Evolutionary conservation across 768 basidiomycete species (phyloP), one percentile per base, ranked within the genome.

Genomic region (Crucibulum laeve): DNA sequence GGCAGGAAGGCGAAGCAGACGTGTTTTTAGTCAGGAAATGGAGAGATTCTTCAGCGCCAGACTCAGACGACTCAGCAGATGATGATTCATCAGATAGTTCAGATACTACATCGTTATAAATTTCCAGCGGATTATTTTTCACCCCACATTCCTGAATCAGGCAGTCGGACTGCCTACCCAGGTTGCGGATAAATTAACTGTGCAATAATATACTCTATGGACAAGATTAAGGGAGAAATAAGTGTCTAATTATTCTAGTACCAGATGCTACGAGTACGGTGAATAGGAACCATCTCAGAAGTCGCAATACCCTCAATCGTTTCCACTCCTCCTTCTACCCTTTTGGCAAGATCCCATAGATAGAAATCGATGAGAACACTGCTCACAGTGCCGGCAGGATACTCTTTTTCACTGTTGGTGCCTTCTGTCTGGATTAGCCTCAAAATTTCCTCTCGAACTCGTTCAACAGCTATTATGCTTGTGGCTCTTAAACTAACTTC

Each of bases 281-380:
- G 90, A 23, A 79, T 76, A 14, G 90, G 88, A 5, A 82, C 65
- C 48, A 87, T 68, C 44, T 74, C 68, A 13, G 62, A 66, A 7
- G 74, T 78, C 45, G 76, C 61, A 10, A 87, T 69, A 0, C 78
- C 84, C 24, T 81, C 74, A 3, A 88, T 67, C 49, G 56, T 67
- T 37, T 82, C 81, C 33, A 76, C 63, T 2, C 82, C 83, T 14
- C 46, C 62, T 60, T 91, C 88, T 3, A 91, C 64, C 50, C 73
- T 74, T 62, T 91, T 90, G 23, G 85, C 87, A 46, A 91, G 58
- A 58, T 93, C 91, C 90, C 91, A 95, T 8, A 93, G 63, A 64
- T 87, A 94, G 56, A 96, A 91, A 57, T 96, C 92, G 40, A 91
- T 86, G 47, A 95, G 53, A 35, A 92, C 91, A 50, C 86, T 89